phyloP scores from a whole-genome alignment of 2,329 filamentous ascomycete species.

The Cladosporium sp. region DNA sequence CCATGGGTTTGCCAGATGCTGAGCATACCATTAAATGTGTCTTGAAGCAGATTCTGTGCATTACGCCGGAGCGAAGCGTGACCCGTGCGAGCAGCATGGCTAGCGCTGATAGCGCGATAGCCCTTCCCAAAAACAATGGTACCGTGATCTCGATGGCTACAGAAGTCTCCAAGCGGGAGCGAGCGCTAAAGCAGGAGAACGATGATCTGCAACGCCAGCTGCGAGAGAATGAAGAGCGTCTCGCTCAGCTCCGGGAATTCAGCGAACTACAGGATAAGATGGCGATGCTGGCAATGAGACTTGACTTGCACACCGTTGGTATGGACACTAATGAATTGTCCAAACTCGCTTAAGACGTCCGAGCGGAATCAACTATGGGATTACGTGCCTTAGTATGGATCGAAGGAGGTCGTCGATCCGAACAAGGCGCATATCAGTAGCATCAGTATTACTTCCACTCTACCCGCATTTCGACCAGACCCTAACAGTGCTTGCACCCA shows the following conservation, averaged over 20 bases:
- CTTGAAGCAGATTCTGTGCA: slow-evolving; percentile 5
- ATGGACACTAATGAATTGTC: background rate
- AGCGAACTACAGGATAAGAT: background rate
- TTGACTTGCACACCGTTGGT: slow-evolving; percentile 1
- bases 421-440: too few relatives aligned
- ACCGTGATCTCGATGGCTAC: background rate
- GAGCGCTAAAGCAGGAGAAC: background rate
- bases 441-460: too few relatives aligned
- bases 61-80: background rate
- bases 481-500: too few relatives aligned
- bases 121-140: background rate
- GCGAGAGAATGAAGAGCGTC: slow-evolving; percentile 3
- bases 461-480: too few relatives aligned
- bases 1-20: slow-evolving; percentile 1
- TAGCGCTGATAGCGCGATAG: slow-evolving; percentile 1
- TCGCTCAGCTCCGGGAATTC: background rate
- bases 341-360: background rate
- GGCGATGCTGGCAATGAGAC: slow-evolving; percentile 4
- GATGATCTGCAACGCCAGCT: background rate
- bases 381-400: background rate
- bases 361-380: background rate
- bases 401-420: too few relatives aligned
- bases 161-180: background rate
- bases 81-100: background rate
- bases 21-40: slow-evolving; percentile 1